A percentile compares a stretch with the other conserved stretches of the same genome.
phyloP scores from a whole-genome alignment of 768 basidiomycete species.

The Auricularia sp. region DNA sequence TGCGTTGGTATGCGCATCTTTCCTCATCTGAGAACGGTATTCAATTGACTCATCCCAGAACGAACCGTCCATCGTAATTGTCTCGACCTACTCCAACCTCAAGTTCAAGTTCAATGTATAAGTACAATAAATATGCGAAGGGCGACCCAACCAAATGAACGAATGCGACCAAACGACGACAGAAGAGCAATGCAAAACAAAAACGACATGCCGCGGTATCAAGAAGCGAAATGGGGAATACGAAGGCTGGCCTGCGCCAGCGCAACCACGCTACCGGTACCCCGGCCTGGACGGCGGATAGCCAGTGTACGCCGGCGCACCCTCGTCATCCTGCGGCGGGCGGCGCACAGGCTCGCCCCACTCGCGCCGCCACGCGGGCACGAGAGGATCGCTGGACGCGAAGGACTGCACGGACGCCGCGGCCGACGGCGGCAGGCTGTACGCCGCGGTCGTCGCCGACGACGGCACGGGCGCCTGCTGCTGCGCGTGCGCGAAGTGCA shows the following conservation, averaged over 20 bases:
- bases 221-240: not conserved
- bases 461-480: too few relatives aligned
- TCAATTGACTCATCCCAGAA: too few relatives aligned
- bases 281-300: not conserved
- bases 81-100: too few relatives aligned
- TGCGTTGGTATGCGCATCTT: too few relatives aligned
- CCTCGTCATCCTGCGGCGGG: not conserved
- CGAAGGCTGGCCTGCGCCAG: not conserved
- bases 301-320: not conserved
- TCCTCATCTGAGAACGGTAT: too few relatives aligned
- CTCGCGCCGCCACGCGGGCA: not conserved
- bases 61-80: too few relatives aligned
- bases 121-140: not conserved
- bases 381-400: not conserved
- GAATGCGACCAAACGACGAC: not conserved
- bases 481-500: too few relatives aligned
- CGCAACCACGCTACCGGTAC: not conserved
- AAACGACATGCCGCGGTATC: not conserved
- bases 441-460: not conserved
- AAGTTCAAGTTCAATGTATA: too few relatives aligned
- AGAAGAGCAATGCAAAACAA: not conserved
- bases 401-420: not conserved
- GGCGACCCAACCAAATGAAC: not conserved
- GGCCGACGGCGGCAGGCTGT: not conserved
- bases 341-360: not conserved